phyloP scores from a whole-genome alignment of 2,329 filamentous ascomycete species.

The Calonectria ilicicola region DNA sequence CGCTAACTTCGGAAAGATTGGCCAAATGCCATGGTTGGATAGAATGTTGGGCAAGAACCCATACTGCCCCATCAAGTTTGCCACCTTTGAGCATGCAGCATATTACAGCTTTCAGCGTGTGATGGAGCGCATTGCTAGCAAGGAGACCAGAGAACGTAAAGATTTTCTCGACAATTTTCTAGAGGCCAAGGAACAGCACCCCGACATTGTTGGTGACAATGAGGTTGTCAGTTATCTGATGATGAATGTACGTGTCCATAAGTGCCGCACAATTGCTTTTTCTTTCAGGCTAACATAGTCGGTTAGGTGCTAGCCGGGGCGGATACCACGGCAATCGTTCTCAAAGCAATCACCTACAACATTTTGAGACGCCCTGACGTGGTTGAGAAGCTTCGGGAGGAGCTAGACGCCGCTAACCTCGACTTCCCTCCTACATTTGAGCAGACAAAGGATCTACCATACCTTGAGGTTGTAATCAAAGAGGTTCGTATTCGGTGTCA shows the following conservation, averaged over 20 bases:
- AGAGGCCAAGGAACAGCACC: background rate
- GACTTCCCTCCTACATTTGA: conserved; percentile 13
- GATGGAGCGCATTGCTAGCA: background rate
- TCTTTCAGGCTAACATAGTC: background rate
- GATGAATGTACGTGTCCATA: background rate
- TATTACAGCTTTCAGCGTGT: conserved; percentile 3
- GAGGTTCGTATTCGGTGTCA: conserved; percentile 57
- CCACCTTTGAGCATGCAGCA: conserved; percentile 8
- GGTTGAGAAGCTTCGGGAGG: background rate
- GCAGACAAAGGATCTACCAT: conserved; percentile 48
- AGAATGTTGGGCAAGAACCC: conserved; percentile 2
- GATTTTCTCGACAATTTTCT: conserved; percentile 12
- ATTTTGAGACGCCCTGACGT: background rate
- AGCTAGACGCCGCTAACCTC: conserved; percentile 3
- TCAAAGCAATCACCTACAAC: conserved; percentile 8
- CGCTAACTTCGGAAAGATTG: conserved; percentile 8
- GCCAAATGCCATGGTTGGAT: conserved; percentile 1
- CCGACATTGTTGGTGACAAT: conserved; percentile 1
- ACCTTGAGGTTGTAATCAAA: conserved; percentile 64
- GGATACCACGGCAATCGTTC: background rate
- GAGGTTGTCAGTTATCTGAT: conserved; percentile 9
- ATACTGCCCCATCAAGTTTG: conserved; percentile 11
- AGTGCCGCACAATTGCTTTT: background rate
- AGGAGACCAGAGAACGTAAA: background rate
- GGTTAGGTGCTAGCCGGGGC: conserved; percentile 8